These are phyloP conservation scores for Penicillium capsulatum DNA, from an alignment of 2,329 filamentous ascomycete species.

Conservation along the genomic window DNA sequence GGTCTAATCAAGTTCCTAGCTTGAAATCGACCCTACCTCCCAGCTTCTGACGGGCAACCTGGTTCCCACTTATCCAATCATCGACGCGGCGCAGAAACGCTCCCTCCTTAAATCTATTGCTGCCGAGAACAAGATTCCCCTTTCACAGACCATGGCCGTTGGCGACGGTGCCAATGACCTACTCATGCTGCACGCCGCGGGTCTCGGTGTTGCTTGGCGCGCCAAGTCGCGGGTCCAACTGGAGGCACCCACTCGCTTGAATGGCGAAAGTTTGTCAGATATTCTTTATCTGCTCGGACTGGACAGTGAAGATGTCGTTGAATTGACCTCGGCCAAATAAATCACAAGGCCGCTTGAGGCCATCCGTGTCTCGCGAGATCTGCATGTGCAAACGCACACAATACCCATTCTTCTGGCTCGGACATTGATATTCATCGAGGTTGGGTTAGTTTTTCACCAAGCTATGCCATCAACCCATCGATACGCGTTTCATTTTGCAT, in stretches of 20 bases:
- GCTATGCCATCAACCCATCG: too few relatives aligned
- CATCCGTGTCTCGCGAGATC: not conserved
- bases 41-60: conserved; percentile 56
- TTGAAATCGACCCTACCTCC: conserved; percentile 47
- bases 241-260: conserved; percentile 57
- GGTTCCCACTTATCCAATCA: conserved; percentile 51
- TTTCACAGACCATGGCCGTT: conserved; percentile 55
- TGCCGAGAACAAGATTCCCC: conserved; percentile 50
- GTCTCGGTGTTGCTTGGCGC: conserved; percentile 60
- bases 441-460: too few relatives aligned
- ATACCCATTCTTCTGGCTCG: too few relatives aligned
- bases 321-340: conserved; percentile 31
- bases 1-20: conserved; percentile 25
- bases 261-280: conserved; percentile 55
- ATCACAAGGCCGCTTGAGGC: not conserved
- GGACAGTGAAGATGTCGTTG: conserved; percentile 47
- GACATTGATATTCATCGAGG: too few relatives aligned
- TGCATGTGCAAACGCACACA: not conserved
- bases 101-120: conserved; percentile 54
- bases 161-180: conserved; percentile 64
- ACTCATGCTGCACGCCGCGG: conserved; percentile 60
- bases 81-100: conserved; percentile 57
- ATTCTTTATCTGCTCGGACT: conserved; percentile 57
- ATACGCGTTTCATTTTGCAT: too few relatives aligned
- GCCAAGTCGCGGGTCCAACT: conserved; percentile 62